A percentile compares a stretch with the other conserved stretches of the same genome.
phyloP scores from a whole-genome alignment of 2,329 filamentous ascomycete genomes.

The Claviceps citrina region DNA sequence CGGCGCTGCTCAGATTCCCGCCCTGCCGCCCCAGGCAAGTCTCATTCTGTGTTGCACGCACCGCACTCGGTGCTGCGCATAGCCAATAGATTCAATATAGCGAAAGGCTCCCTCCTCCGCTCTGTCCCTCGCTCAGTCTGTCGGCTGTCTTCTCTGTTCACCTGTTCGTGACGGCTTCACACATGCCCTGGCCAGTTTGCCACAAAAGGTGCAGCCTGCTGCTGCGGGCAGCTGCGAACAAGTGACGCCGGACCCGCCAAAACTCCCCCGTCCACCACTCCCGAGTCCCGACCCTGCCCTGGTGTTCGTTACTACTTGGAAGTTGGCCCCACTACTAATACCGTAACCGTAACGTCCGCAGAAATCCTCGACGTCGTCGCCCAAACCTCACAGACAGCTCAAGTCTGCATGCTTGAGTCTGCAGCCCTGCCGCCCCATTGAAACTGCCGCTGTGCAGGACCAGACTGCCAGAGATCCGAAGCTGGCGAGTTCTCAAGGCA shows the following conservation, averaged over 20 bases:
- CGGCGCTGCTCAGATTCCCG: neutral
- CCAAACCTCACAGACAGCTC: neutral
- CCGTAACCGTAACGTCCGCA: constrained; percentile 2
- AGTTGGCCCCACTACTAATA: constrained; percentile 5
- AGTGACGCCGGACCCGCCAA: neutral
- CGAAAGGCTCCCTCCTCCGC: no score
- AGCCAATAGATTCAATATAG: no score
- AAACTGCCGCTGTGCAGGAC: neutral
- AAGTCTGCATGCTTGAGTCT: neutral
- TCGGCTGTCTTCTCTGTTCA: neutral
- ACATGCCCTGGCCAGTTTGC: neutral
- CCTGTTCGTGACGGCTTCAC: no score
- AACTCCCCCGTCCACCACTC: neutral
- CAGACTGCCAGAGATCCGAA: constrained; percentile 9
- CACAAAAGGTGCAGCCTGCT: neutral
- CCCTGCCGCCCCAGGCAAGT: neutral
- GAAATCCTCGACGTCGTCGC: constrained; percentile 8
- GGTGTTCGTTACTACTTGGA: neutral
- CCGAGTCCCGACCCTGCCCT: neutral
- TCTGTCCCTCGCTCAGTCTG: no score
- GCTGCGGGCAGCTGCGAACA: neutral
- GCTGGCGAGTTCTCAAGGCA: constrained; percentile 14
- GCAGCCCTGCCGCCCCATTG: neutral
- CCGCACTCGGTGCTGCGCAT: no score
- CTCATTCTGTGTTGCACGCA: neutral